Percentiles rank a stretch among this genome's conserved stretches.
Conservation (phyloP, 2,329 filamentous ascomycete species). For the Fusarium concolor region DNA sequence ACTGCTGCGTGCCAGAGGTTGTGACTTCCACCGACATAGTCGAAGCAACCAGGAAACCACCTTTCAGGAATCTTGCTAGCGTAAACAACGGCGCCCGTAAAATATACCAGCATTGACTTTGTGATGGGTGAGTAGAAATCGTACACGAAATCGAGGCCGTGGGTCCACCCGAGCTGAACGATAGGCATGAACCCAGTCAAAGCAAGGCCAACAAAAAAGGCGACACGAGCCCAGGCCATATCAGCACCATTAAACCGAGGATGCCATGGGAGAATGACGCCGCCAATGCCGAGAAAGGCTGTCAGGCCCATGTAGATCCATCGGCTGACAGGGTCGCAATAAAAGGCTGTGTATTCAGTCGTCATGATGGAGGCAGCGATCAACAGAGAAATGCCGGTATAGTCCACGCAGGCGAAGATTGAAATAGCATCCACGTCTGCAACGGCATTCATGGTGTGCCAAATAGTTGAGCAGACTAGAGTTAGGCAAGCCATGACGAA, state of each 20-base stretch:
- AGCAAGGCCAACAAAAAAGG: slow-evolving; percentile 89
- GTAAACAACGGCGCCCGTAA: slow-evolving; percentile 86
- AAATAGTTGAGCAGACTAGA: slow-evolving; percentile 92
- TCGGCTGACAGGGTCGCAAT: slow-evolving; percentile 90
- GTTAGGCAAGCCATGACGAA: slow-evolving; percentile 97
- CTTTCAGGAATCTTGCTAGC: slow-evolving; percentile 92
- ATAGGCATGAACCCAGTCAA: slow-evolving; percentile 91
- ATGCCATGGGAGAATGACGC: slow-evolving; percentile 95
- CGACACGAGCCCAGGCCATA: slow-evolving; percentile 92
- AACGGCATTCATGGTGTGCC: slow-evolving; percentile 99
- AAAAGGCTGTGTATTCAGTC: slow-evolving; percentile 98
- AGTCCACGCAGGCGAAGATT: slow-evolving; percentile 97
- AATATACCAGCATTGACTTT: slow-evolving; percentile 89
- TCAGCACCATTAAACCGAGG: slow-evolving; percentile 92
- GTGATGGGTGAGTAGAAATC: slow-evolving; percentile 90
- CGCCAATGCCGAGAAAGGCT: slow-evolving; percentile 82
- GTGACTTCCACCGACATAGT: slow-evolving; percentile 94
- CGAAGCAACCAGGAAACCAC: slow-evolving; percentile 92
- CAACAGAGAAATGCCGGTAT: slow-evolving; percentile 94
- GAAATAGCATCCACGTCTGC: slow-evolving; percentile 90
- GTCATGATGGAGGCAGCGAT: slow-evolving; percentile 98
- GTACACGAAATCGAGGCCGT: slow-evolving; percentile 82
- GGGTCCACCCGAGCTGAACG: slow-evolving; percentile 81
- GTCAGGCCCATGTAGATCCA: slow-evolving; percentile 89
- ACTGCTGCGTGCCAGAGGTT: slow-evolving; percentile 98